These are phyloP conservation scores for Zostera marina DNA, from an alignment of 116 monocot species.

Conservation along the genomic window DNA sequence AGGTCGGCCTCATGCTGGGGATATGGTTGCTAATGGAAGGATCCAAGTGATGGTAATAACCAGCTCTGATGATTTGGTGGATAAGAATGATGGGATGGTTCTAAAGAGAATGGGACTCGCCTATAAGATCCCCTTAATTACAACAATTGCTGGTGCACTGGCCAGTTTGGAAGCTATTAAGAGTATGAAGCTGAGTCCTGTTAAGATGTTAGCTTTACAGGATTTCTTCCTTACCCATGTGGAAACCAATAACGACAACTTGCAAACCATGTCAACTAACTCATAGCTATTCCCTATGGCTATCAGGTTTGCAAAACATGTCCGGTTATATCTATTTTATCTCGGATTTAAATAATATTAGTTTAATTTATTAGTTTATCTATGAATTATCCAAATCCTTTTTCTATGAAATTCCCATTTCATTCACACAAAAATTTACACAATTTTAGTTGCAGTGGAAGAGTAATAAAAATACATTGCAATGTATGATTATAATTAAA, in stretches of 20 bases:
- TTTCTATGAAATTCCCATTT: too few relatives aligned
- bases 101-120: conserved; percentile 71
- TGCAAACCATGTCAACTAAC: conserved; percentile 37
- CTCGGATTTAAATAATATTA: neutral
- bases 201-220: conserved; percentile 83
- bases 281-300: conserved; percentile 1
- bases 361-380: too few relatives aligned
- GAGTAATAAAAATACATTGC: too few relatives aligned
- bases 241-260: conserved; percentile 9
- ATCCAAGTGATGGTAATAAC: conserved; percentile 97
- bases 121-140: conserved; percentile 83
- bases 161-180: conserved; percentile 74
- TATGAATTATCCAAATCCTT: too few relatives aligned
- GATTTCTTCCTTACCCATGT: conserved; percentile 47
- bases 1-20: conserved; percentile 85
- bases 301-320: neutral
- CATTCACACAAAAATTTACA: too few relatives aligned
- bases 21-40: conserved; percentile 83
- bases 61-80: conserved; percentile 67
- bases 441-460: too few relatives aligned
- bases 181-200: conserved; percentile 48
- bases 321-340: neutral
- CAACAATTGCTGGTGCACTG: conserved; percentile 77
- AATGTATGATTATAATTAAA: too few relatives aligned
- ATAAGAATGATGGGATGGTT: conserved; percentile 67